A percentile compares a stretch with the other conserved stretches of the same genome.
Conservation (phyloP, 163 green algal species). For the Volvox carteri region DNA sequence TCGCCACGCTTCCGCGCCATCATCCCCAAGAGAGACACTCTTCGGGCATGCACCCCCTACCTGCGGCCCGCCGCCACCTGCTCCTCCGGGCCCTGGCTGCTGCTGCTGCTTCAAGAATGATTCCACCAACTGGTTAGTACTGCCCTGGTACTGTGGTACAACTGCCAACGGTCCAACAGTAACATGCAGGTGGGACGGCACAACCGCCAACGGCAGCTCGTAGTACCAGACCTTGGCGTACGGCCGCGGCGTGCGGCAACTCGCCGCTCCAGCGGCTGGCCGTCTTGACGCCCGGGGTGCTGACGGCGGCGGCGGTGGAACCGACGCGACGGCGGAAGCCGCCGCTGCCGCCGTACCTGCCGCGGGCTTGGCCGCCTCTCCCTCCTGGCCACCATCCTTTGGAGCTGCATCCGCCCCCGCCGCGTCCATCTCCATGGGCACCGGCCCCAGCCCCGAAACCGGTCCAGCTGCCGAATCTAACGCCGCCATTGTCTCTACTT, state of each 20-base stretch:
- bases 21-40: too few species aligned
- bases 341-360: not conserved
- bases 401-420: not conserved
- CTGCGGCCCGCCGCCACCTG: not conserved
- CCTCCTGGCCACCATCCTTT: not conserved
- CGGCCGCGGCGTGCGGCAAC: not conserved
- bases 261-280: not conserved
- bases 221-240: conserved; percentile 58
- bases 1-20: too few species aligned
- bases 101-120: conserved; percentile 49
- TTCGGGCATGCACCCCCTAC: not conserved
- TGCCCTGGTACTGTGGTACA: conserved; percentile 54
- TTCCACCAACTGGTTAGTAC: conserved; percentile 31
- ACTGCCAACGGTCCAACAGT: conserved; percentile 53
- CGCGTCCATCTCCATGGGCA: not conserved
- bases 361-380: not conserved
- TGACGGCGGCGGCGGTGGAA: not conserved
- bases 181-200: conserved; percentile 38
- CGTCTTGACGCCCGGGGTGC: not conserved
- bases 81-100: not conserved
- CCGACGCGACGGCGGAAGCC: not conserved
- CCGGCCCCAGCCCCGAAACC: not conserved
- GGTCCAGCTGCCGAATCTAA: not conserved
- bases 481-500: too few species aligned
- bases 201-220: conserved; percentile 27